Evolutionary conservation across 192 early-diverging fungal genomes (phyloP).

Genomic region (Umbelopsis sp.): DNA sequence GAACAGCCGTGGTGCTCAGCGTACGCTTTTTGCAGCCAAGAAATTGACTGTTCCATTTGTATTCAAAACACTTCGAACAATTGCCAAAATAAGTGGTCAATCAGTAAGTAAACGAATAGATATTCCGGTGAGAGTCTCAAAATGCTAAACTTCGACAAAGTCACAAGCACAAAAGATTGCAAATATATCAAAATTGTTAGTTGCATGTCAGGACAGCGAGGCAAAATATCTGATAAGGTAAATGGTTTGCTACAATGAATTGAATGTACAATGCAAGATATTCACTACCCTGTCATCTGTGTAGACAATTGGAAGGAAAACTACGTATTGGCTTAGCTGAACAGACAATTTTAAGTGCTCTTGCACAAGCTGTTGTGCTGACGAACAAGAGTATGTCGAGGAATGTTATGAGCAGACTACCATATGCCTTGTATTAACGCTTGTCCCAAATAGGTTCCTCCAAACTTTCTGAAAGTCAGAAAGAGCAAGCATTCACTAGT

Average conservation of each 20-base stretch:
- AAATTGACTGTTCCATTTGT: slow-evolving; percentile 79
- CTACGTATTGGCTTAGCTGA: slow-evolving; percentile 96
- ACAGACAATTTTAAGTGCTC: slow-evolving; percentile 83
- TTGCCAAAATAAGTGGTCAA: slow-evolving; percentile 79
- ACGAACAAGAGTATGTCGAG: slow-evolving; percentile 46
- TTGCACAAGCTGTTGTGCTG: slow-evolving; percentile 83
- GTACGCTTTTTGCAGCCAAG: slow-evolving; percentile 81
- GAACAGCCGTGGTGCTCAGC: slow-evolving; percentile 81
- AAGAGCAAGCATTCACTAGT: slow-evolving; percentile 44
- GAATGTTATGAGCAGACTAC: neutral
- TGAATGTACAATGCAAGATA: too few species aligned
- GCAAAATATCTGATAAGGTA: slow-evolving; percentile 86
- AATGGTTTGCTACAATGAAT: neutral
- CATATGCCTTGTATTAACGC: neutral
- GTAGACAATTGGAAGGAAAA: slow-evolving; percentile 87
- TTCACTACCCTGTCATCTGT: neutral
- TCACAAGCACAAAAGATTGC: slow-evolving; percentile 77
- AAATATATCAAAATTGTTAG: slow-evolving; percentile 76
- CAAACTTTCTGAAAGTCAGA: slow-evolving; percentile 44
- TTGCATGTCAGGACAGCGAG: slow-evolving; percentile 75
- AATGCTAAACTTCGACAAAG: slow-evolving; percentile 36
- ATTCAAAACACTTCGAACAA: slow-evolving; percentile 84
- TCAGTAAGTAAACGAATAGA: slow-evolving; percentile 45
- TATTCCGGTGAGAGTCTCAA: neutral
- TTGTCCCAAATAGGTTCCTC: slow-evolving; percentile 21